phyloP scores from a whole-genome alignment of 1,284 basidiomycete species.

The Austroboletus novae-zelandiae region DNA sequence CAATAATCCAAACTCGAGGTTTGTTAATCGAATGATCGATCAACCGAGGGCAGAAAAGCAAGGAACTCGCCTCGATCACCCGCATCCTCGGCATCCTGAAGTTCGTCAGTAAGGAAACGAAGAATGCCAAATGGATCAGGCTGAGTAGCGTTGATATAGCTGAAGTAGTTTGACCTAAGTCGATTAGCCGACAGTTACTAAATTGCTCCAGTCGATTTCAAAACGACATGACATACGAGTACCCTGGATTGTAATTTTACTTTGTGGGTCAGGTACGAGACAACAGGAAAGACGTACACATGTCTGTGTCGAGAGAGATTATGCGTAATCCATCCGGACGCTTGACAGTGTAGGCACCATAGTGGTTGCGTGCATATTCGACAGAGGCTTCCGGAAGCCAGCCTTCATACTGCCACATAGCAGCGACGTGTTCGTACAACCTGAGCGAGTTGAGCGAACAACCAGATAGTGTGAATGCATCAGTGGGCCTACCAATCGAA shows the following conservation, averaged over 20 bases:
- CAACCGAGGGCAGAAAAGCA: neutral
- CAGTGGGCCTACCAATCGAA: conserved; percentile 55
- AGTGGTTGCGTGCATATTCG: conserved; percentile 61
- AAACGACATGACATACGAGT: conserved; percentile 33
- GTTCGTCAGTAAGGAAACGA: conserved; percentile 73
- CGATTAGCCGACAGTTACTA: conserved; percentile 2
- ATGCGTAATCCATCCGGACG: conserved; percentile 66
- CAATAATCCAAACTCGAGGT: conserved; percentile 68
- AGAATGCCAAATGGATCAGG: conserved; percentile 75
- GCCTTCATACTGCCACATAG: conserved; percentile 64
- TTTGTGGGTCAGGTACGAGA: too few relatives aligned
- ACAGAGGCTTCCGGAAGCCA: conserved; percentile 67
- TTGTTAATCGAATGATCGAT: neutral
- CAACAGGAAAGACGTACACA: conserved; percentile 43
- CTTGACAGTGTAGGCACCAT: conserved; percentile 68
- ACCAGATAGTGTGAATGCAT: neutral
- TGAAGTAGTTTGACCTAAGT: conserved; percentile 62
- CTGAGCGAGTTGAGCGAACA: conserved; percentile 31
- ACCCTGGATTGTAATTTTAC: conserved; percentile 14
- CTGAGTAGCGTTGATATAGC: conserved; percentile 69
- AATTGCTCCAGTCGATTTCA: neutral
- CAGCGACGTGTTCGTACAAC: conserved; percentile 71
- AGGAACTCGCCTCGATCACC: conserved; percentile 52
- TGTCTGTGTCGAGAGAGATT: conserved; percentile 74
- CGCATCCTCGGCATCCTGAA: conserved; percentile 71